Evolutionary conservation across 2,329 filamentous ascomycete genomes (phyloP).

Genomic region (Blumeriella jaapii): DNA sequence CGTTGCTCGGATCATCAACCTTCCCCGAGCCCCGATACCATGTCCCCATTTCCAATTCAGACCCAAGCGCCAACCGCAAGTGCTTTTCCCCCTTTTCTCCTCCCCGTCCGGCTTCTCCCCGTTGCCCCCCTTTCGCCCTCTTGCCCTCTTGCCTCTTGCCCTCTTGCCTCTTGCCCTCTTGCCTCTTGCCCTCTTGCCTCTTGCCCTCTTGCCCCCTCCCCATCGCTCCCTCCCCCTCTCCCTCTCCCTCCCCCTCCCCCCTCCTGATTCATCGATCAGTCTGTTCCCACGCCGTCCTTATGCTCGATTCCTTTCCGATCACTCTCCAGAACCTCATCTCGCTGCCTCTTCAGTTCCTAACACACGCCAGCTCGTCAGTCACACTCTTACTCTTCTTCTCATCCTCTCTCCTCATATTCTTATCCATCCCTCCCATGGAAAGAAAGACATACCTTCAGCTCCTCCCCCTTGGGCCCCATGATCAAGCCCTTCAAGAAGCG

Average conservation of each 20-base stretch:
- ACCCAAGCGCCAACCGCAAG: background rate
- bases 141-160: no score
- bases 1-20: background rate
- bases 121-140: background rate
- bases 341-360: conserved; percentile 3
- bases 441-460: conserved; percentile 26
- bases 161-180: no score
- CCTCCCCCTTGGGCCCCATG: conserved; percentile 60
- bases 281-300: conserved; percentile 5
- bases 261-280: no score
- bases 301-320: conserved; percentile 3
- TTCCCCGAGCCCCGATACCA: background rate
- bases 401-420: conserved; percentile 20
- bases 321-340: conserved; percentile 1
- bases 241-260: background rate
- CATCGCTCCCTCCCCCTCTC: background rate
- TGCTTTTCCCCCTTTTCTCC: no score
- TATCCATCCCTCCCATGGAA: conserved; percentile 20
- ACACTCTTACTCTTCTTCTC: conserved; percentile 8
- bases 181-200: no score
- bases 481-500: conserved; percentile 69
- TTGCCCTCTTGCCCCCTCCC: no score
- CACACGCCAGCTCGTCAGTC: background rate
- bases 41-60: background rate
- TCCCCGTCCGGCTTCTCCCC: conserved; percentile 1